These are phyloP conservation scores for Solidago caesia DNA, from an alignment of 129 eudicot genomes.

Conservation along the genomic window DNA sequence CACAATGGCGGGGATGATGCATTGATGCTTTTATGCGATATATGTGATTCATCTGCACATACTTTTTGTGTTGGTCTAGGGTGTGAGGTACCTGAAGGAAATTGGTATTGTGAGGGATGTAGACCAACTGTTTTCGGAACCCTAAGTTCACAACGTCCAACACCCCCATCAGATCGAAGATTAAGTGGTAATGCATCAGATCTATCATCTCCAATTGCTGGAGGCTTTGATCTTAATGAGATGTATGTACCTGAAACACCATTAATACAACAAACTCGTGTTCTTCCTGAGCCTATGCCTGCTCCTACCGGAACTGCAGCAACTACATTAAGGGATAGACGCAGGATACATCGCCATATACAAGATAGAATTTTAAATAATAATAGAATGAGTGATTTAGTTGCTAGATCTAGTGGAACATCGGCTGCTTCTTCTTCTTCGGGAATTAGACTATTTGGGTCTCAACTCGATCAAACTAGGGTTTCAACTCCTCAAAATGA, in stretches of 20 bases:
- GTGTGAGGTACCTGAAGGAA: slow-evolving; percentile 90
- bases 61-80: slow-evolving; percentile 97
- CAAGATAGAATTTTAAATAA: slow-evolving; percentile 38
- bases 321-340: slow-evolving; percentile 58
- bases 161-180: slow-evolving; percentile 50
- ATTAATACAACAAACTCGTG: slow-evolving; percentile 41
- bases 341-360: slow-evolving; percentile 61
- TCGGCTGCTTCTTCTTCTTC: slow-evolving; percentile 35
- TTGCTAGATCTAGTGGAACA: slow-evolving; percentile 33
- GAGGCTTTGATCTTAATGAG: slow-evolving; percentile 77
- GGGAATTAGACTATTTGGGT: slow-evolving; percentile 56
- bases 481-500: slow-evolving; percentile 41
- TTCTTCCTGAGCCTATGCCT: slow-evolving; percentile 40
- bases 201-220: slow-evolving; percentile 51
- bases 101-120: slow-evolving; percentile 97
- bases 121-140: slow-evolving; percentile 64
- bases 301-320: slow-evolving; percentile 58
- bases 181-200: slow-evolving; percentile 40
- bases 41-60: slow-evolving; percentile 98
- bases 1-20: slow-evolving; percentile 95
- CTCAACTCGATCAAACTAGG: slow-evolving; percentile 53
- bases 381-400: slow-evolving; percentile 42
- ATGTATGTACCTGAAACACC: slow-evolving; percentile 81
- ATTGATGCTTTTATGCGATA: slow-evolving; percentile 87
- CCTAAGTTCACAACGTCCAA: slow-evolving; percentile 44